Conservation (phyloP, 768 basidiomycete genomes). For the Mycena amicta region DNA sequence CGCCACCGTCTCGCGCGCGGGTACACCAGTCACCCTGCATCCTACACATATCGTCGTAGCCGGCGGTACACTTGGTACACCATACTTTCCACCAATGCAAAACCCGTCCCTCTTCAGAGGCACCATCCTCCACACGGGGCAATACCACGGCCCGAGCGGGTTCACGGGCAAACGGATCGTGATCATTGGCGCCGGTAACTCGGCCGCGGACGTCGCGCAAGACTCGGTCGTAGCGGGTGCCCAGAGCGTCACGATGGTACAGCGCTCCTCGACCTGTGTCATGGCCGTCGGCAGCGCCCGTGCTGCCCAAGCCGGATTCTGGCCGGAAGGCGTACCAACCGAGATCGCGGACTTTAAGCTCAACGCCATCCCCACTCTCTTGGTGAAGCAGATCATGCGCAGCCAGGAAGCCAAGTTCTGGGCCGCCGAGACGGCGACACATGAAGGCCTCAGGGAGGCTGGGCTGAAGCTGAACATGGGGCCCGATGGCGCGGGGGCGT, state of each 20-base stretch:
- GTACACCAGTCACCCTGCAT: conserved; percentile 30
- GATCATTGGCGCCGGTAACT: conserved; percentile 44
- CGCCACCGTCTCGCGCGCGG: conserved; percentile 33
- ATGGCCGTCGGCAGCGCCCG: conserved; percentile 18
- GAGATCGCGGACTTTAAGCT: conserved; percentile 27
- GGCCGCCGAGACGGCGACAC: too few species aligned
- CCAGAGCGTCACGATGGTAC: conserved; percentile 41
- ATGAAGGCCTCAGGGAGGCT: conserved; percentile 1
- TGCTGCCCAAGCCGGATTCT: too few species aligned
- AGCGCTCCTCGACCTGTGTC: conserved; percentile 44
- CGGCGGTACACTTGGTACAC: conserved; percentile 37
- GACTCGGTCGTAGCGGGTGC: conserved; percentile 38
- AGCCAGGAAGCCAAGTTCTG: conserved; percentile 2
- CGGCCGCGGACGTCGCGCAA: conserved; percentile 40
- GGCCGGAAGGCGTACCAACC: too few species aligned
- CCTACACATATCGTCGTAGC: conserved; percentile 45
- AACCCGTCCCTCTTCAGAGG: conserved; percentile 34
- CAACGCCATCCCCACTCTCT: conserved; percentile 7
- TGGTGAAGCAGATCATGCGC: conserved; percentile 5
- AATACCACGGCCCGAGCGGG: conserved; percentile 29
- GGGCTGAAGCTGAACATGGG: too few species aligned
- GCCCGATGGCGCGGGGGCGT: too few species aligned
- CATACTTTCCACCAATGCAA: conserved; percentile 32
- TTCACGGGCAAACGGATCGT: conserved; percentile 38
- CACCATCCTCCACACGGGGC: conserved; percentile 31